Percentiles rank a stretch among this genome's conserved stretches.
Conservation (phyloP, 164 flowering plant species). For the Tetrastigma voinierianum region DNA sequence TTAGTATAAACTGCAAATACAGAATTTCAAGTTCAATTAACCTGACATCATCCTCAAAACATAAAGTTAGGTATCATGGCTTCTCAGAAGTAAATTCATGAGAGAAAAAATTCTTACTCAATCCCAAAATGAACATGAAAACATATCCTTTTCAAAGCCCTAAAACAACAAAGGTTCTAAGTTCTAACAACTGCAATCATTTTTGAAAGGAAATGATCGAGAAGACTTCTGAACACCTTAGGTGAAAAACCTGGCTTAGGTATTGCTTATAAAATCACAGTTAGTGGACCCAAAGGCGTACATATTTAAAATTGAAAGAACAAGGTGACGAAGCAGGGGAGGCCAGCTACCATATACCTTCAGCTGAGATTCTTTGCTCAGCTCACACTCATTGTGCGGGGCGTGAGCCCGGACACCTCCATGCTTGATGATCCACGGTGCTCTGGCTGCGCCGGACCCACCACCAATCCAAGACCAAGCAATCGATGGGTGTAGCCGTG, state of each 20-base stretch:
- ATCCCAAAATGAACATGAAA: not conserved
- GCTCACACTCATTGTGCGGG: conserved; percentile 30
- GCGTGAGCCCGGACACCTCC: conserved; percentile 19
- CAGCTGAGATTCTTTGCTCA: conserved; percentile 21
- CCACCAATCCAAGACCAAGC: conserved; percentile 24
- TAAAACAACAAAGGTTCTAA: no score
- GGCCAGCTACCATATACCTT: conserved; percentile 20
- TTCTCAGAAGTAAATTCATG: not conserved
- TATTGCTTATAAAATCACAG: conserved; percentile 7
- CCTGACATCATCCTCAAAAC: not conserved
- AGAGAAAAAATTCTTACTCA: not conserved
- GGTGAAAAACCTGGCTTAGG: conserved; percentile 16
- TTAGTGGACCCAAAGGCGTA: conserved; percentile 12
- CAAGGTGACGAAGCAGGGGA: conserved; percentile 26
- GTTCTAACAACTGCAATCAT: not conserved
- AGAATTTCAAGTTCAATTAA: no score
- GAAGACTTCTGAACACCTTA: not conserved
- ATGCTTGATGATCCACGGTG: not conserved
- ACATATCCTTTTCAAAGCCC: not conserved
- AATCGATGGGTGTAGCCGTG: conserved; percentile 16
- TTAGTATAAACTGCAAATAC: not conserved
- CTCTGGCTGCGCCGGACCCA: not conserved
- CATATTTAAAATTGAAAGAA: conserved; percentile 24
- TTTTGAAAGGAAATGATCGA: not conserved
- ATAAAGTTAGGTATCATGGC: not conserved